These are phyloP conservation scores for Aureobasidium musti DNA, from an alignment of 2,329 filamentous ascomycete genomes.

Conservation along the genomic window DNA sequence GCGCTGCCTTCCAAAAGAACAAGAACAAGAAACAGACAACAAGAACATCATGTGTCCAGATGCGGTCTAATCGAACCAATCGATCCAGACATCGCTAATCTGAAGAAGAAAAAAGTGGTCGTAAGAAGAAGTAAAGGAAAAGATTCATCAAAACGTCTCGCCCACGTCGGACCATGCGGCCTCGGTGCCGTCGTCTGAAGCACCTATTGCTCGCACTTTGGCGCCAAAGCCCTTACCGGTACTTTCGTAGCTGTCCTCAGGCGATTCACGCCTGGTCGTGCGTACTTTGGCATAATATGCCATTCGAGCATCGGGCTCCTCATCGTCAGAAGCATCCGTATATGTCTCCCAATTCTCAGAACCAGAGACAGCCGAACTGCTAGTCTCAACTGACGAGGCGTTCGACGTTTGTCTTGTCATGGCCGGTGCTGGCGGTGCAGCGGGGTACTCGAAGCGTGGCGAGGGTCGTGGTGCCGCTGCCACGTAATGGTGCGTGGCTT, in stretches of 20 bases:
- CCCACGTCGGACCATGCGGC: conserved; percentile 43
- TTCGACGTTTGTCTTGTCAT: conserved; percentile 39
- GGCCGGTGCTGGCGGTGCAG: conserved; percentile 35
- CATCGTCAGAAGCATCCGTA: conserved; percentile 60
- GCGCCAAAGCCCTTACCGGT: conserved; percentile 18
- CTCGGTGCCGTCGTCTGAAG: conserved; percentile 39
- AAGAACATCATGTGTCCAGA: conserved; percentile 5
- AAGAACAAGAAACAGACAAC: conserved; percentile 2
- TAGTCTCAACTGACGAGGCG: conserved; percentile 41
- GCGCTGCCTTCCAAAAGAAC: conserved; percentile 9
- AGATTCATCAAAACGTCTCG: conserved; percentile 39
- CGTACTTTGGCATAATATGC: conserved; percentile 77
- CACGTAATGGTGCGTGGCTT: conserved; percentile 28
- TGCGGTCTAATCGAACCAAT: neutral
- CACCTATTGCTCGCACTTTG: conserved; percentile 35
- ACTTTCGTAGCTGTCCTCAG: conserved; percentile 39
- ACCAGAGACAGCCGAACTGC: conserved; percentile 38
- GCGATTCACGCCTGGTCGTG: conserved; percentile 58
- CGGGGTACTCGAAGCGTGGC: conserved; percentile 36
- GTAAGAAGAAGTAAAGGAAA: neutral
- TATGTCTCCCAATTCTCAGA: conserved; percentile 96
- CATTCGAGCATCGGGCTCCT: conserved; percentile 71
- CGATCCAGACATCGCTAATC: conserved; percentile 1
- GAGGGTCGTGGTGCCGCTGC: conserved; percentile 10
- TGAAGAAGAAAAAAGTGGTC: conserved; percentile 1